These are phyloP conservation scores for Sequoia sempervirens DNA, from an alignment of 75 land plant genomes.

Conservation along the genomic window DNA sequence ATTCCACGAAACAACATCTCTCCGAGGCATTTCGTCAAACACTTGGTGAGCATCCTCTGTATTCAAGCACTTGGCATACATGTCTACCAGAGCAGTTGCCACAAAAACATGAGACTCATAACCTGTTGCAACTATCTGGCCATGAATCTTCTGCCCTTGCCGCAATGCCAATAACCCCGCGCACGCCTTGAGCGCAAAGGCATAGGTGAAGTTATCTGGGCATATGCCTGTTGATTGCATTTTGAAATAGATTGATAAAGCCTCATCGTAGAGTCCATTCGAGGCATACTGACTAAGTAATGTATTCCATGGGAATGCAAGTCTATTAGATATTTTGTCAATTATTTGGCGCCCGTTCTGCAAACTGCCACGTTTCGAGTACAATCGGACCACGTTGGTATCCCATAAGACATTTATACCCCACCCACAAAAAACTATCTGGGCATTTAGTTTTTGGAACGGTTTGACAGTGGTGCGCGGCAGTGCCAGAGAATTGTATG, in stretches of 20 bases:
- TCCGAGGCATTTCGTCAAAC: slow-evolving; percentile 10
- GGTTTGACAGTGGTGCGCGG: neutral
- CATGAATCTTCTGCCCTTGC: slow-evolving; percentile 12
- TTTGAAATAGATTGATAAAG: slow-evolving; percentile 8
- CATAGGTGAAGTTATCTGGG: slow-evolving; percentile 16
- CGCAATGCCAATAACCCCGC: neutral
- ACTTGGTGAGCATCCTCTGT: slow-evolving; percentile 20
- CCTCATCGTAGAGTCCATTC: slow-evolving; percentile 10
- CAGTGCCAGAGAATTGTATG: neutral
- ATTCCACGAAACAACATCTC: slow-evolving; percentile 22
- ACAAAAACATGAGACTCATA: slow-evolving; percentile 9
- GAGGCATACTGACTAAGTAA: slow-evolving; percentile 17
- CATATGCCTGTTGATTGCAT: slow-evolving; percentile 13
- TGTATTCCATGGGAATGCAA: slow-evolving; percentile 18
- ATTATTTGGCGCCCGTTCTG: neutral
- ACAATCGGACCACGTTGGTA: neutral
- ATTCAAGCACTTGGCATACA: slow-evolving; percentile 12
- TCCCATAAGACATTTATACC: neutral
- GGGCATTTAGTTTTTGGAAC: neutral
- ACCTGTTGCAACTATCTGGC: slow-evolving; percentile 11
- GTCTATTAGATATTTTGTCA: neutral
- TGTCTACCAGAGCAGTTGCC: slow-evolving; percentile 13
- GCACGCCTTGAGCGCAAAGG: slow-evolving; percentile 20
- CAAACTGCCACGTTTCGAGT: neutral
- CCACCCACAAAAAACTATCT: neutral